Percentiles rank a stretch among this genome's conserved stretches.
Evolutionary conservation across 2,329 filamentous ascomycete genomes (phyloP).

Genomic region (Talaromyces sp.): DNA sequence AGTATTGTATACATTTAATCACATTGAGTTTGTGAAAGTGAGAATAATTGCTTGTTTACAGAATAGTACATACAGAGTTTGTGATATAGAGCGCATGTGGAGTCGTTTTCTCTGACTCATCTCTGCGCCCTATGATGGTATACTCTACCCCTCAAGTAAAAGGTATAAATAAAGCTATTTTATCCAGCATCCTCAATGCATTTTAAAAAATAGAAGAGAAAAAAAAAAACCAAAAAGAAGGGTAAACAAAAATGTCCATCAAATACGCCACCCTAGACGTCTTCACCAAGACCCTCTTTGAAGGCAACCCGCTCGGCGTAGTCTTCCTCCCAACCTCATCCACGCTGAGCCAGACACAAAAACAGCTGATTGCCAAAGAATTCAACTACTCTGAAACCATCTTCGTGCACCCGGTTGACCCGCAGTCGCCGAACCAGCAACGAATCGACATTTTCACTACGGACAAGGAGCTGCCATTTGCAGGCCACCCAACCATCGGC

Average conservation of each 20-base stretch:
- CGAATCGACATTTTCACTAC: slow-evolving; percentile 52
- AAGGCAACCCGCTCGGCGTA: slow-evolving; percentile 54
- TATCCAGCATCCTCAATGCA: background rate
- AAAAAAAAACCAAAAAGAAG: background rate
- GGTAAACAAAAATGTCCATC: background rate
- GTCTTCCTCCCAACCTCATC: slow-evolving; percentile 40
- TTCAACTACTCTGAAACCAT: slow-evolving; percentile 57
- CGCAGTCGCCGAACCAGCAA: slow-evolving; percentile 13
- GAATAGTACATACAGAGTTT: background rate
- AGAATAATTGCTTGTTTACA: background rate
- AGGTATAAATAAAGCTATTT: background rate
- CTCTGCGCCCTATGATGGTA: background rate
- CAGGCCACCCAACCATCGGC: slow-evolving; percentile 55
- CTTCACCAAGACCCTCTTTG: slow-evolving; percentile 37
- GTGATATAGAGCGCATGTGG: background rate
- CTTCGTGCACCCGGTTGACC: slow-evolving; percentile 41
- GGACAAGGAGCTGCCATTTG: slow-evolving; percentile 50
- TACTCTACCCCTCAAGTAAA: background rate
- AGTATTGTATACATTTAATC: background rate
- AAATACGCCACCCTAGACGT: slow-evolving; percentile 33
- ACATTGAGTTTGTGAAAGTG: background rate
- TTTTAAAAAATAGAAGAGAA: no score
- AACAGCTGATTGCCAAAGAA: slow-evolving; percentile 51
- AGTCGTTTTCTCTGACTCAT: background rate
- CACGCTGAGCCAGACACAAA: slow-evolving; percentile 41